Conservation (phyloP, 371 early-diverging fungal species). For the Mortierella sp. region DNA sequence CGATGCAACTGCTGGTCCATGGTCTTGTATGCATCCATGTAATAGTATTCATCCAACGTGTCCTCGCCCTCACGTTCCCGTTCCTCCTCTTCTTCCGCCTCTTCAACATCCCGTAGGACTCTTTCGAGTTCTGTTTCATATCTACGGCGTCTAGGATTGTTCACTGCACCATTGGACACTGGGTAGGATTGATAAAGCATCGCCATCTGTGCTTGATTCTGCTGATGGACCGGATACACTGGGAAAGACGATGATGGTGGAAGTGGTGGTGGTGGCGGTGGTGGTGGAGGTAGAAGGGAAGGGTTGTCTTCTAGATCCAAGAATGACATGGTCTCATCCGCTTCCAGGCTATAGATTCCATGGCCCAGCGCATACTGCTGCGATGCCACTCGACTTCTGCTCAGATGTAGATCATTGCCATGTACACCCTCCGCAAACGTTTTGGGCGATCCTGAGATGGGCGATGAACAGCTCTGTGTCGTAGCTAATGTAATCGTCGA, state of each 20-base stretch:
- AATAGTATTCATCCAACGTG: constrained; percentile 37
- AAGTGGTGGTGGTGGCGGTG: not conserved
- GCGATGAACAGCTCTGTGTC: not conserved
- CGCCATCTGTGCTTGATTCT: no score
- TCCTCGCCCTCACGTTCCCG: constrained; percentile 43
- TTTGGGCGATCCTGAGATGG: not conserved
- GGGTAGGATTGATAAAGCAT: no score
- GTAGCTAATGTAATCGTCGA: not conserved
- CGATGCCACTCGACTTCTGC: not conserved
- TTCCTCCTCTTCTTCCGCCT: constrained; percentile 36
- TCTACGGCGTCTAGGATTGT: not conserved
- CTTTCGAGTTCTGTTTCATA: constrained; percentile 19
- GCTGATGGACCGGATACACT: not conserved
- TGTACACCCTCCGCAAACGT: constrained; percentile 17
- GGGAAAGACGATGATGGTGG: constrained; percentile 1
- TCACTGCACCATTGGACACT: no score
- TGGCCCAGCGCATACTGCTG: not conserved
- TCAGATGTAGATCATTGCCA: not conserved
- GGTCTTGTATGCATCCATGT: constrained; percentile 47
- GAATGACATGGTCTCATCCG: constrained; percentile 29
- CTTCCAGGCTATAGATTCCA: not conserved
- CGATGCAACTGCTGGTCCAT: constrained; percentile 52
- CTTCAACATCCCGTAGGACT: constrained; percentile 35
- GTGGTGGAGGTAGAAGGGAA: not conserved
- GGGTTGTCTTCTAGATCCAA: constrained; percentile 11